Base-by-base conservation (phyloP, 2,329 filamentous ascomycete species). In the Penicillium thymicola region DNA sequence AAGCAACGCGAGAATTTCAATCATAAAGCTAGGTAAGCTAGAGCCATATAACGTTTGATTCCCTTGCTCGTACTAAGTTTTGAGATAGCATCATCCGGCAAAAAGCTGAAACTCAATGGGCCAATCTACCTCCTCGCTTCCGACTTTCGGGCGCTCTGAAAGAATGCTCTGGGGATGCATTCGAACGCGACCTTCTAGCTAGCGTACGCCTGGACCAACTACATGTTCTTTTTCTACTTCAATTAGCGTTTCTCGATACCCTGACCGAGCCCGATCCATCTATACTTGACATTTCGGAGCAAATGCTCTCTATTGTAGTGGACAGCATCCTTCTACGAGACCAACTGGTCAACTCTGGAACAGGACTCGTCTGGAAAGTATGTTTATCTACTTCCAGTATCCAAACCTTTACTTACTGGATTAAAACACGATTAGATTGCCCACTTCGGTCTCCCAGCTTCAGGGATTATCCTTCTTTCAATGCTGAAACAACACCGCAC, bases 391-490 rank as follows among this genome's bases (percentile, higher is more conserved):
- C 2, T 14, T 14, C 4, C 16, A 21, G 8, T 2, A 7, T 8
- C 14, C 6, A 1, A 25, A 30, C 5, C 14, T 38, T n/a, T 21
- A 36, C 48, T 25, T 21, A 11, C 23, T 2, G 11, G 27, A 30
- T 27, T 45, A 25, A 51, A 14, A 5, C 4, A 6, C 1, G 13
- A 16, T 14, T 25, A 70, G 66, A 62, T 70, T 11, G 63, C 63
- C n/a, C 61, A 69, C 40, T 69, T 68, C 25, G 67, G 67, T 9
- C 69, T 70, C 10, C 69, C 69, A 8, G 67, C 67, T 1, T 66
- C 65, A 7, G 68, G 66, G 9, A 69, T 70, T 0, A 56, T 71
- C 11, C 66, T 69, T 7, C 63, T 70, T 1, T 65, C 69, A 11
- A 54, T 71, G 25, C 55, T 71, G 1, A 63, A 65, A 25, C 65